phyloP scores from a whole-genome alignment of 768 basidiomycete species.

The Mycena galopus region DNA sequence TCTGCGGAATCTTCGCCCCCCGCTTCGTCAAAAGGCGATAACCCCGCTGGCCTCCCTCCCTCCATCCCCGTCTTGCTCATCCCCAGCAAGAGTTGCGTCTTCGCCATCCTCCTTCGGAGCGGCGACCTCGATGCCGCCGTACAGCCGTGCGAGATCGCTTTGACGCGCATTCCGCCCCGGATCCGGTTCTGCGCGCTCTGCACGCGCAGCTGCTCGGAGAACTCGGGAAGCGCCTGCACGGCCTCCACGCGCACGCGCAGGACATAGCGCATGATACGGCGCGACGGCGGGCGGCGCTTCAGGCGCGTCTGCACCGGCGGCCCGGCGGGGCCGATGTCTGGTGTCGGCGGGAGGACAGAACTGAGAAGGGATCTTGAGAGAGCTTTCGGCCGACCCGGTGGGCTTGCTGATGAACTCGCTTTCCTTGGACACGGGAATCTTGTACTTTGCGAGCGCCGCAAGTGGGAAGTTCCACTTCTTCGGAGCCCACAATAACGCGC shows the following conservation, averaged over 20 bases:
- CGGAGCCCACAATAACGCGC: constrained; percentile 94
- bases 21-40: constrained; percentile 73
- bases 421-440: constrained; percentile 74
- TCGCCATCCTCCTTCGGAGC: constrained; percentile 41
- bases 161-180: constrained; percentile 55
- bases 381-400: constrained; percentile 38
- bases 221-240: constrained; percentile 76
- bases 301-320: constrained; percentile 55
- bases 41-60: constrained; percentile 82
- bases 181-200: constrained; percentile 46
- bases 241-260: constrained; percentile 89
- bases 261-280: constrained; percentile 90
- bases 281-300: constrained; percentile 74
- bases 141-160: constrained; percentile 60
- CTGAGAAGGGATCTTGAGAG: constrained; percentile 35
- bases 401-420: constrained; percentile 78
- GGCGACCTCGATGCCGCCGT: constrained; percentile 59
- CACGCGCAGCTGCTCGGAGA: constrained; percentile 71
- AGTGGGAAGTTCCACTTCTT: constrained; percentile 88
- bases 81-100: constrained; percentile 37
- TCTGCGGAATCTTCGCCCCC: constrained; percentile 79
- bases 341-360: constrained; percentile 38
- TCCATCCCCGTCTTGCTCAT: constrained; percentile 51
- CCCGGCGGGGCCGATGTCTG: constrained; percentile 49
- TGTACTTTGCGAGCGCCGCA: constrained; percentile 80